A percentile compares a stretch with the other conserved stretches of the same genome.
Evolutionary conservation across 306 rosid genomes (phyloP).

Genomic region (Sesbania bispinosa): DNA sequence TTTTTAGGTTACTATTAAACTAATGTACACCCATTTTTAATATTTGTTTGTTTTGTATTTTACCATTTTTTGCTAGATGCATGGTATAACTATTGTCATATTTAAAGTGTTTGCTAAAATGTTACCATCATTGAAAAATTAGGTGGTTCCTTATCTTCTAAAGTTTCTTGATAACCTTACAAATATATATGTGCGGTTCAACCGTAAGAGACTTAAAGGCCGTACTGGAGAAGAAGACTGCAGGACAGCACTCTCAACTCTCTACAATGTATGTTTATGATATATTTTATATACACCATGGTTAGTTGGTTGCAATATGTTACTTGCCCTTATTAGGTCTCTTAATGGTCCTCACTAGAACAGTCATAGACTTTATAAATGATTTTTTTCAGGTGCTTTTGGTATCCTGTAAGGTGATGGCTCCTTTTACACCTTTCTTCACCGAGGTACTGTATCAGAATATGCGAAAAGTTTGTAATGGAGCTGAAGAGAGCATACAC

Average conservation of each 20-base stretch:
- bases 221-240: constrained; percentile 97
- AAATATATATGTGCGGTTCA: constrained; percentile 90
- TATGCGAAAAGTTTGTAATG: constrained; percentile 70
- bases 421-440: constrained; percentile 97
- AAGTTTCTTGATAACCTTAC: constrained; percentile 96
- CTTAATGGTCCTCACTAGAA: background rate
- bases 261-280: constrained; percentile 60
- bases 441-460: constrained; percentile 92
- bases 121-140: constrained; percentile 1
- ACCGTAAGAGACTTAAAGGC: constrained; percentile 98
- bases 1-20: background rate
- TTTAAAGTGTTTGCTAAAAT: constrained; percentile 2
- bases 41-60: background rate
- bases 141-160: constrained; percentile 97
- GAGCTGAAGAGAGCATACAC: constrained; percentile 81
- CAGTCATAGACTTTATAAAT: constrained; percentile 10
- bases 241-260: constrained; percentile 88
- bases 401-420: constrained; percentile 93
- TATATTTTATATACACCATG: background rate
- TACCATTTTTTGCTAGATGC: background rate
- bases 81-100: background rate
- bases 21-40: background rate
- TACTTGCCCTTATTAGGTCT: constrained; percentile 1
- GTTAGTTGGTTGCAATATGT: background rate
- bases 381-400: constrained; percentile 68